phyloP scores from a whole-genome alignment of 768 basidiomycete species.

The Amanita subjunquillea region DNA sequence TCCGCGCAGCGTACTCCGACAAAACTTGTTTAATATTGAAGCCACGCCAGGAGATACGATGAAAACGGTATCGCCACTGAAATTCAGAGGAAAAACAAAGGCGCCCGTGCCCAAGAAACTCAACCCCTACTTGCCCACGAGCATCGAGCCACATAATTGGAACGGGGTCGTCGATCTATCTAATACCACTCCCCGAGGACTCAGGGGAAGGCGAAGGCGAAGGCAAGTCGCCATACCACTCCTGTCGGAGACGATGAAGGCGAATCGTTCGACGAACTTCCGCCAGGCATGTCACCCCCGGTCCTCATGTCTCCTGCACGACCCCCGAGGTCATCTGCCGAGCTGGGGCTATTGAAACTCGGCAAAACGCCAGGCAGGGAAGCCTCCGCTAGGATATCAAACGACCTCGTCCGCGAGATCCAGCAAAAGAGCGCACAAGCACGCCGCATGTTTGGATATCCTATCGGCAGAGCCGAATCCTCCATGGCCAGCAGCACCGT shows the following conservation, averaged over 20 bases:
- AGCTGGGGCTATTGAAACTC: constrained; percentile 32
- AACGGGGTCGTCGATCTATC: constrained; percentile 67
- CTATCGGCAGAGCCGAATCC: constrained; percentile 34
- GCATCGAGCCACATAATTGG: constrained; percentile 46
- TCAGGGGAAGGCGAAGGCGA: constrained; percentile 7
- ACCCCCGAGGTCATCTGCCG: constrained; percentile 36
- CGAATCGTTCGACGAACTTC: constrained; percentile 41
- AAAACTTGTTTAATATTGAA: constrained; percentile 36
- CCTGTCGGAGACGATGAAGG: constrained; percentile 25
- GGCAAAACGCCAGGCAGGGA: constrained; percentile 64
- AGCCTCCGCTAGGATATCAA: constrained; percentile 60
- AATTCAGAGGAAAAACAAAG: constrained; percentile 40
- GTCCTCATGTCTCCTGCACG: constrained; percentile 47
- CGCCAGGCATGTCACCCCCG: constrained; percentile 51
- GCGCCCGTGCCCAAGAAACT: constrained; percentile 44
- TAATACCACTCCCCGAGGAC: constrained; percentile 43
- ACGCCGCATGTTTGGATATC: constrained; percentile 16
- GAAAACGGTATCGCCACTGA: constrained; percentile 35
- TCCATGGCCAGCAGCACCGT: constrained; percentile 53
- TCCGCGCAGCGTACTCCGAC: constrained; percentile 40
- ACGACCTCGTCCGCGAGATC: constrained; percentile 49
- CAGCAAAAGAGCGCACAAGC: constrained; percentile 26
- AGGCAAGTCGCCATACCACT: constrained; percentile 12
- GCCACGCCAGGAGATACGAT: constrained; percentile 22
- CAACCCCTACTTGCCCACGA: constrained; percentile 53